phyloP scores from a whole-genome alignment of 169 alveolate species.

The Cyclospora cayetanensis region DNA sequence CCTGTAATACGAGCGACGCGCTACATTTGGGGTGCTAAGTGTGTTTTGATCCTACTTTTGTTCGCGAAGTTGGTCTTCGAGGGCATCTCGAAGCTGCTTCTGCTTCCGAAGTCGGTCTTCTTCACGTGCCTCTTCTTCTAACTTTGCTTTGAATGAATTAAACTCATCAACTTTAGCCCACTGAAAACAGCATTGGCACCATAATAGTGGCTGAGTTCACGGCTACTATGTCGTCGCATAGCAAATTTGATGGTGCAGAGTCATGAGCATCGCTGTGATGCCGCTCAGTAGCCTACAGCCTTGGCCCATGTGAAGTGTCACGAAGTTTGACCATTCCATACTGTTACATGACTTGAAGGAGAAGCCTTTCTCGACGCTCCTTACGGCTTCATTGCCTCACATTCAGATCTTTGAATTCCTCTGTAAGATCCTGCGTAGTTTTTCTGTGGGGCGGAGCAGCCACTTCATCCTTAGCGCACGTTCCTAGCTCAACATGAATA shows the following conservation, averaged over 20 bases:
- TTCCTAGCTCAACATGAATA: neutral
- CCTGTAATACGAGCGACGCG: too few relatives aligned
- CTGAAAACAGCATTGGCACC: neutral
- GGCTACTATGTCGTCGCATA: too few relatives aligned
- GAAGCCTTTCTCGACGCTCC: neutral
- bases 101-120: slow-evolving; percentile 22
- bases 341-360: too few relatives aligned
- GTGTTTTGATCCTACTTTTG: slow-evolving; percentile 42
- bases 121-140: slow-evolving; percentile 41
- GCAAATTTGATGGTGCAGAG: too few relatives aligned
- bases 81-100: slow-evolving; percentile 18
- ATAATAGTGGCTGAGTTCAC: too few relatives aligned
- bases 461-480: slow-evolving; percentile 7
- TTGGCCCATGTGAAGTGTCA: too few relatives aligned
- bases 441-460: slow-evolving; percentile 13
- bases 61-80: slow-evolving; percentile 49
- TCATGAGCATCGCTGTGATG: too few relatives aligned
- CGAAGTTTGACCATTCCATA: too few relatives aligned
- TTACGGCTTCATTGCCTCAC: slow-evolving; percentile 8
- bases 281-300: too few relatives aligned
- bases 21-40: too few relatives aligned
- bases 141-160: slow-evolving; percentile 28
- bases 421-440: slow-evolving; percentile 46
- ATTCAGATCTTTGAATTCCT: slow-evolving; percentile 55
- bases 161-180: slow-evolving; percentile 60